Evolutionary conservation across 2,329 filamentous ascomycete species (phyloP).

Genomic region (Pseudogymnoascus sp.): DNA sequence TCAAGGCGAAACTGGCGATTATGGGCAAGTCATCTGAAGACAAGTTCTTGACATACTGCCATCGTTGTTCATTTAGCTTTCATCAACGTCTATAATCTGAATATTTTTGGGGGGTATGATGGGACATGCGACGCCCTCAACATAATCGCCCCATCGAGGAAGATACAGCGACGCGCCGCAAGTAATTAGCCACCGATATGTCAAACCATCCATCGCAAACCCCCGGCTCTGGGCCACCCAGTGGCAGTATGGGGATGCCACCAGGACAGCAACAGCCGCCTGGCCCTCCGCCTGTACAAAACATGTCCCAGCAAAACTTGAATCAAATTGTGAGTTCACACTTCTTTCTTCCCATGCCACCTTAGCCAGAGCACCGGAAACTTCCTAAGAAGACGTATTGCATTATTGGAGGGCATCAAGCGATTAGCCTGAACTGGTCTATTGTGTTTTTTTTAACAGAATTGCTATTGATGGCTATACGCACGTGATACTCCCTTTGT

Average conservation of each 20-base stretch:
- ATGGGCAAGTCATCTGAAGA: neutral
- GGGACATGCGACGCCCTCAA: neutral
- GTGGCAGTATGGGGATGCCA: slow-evolving; percentile 37
- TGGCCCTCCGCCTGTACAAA: slow-evolving; percentile 40
- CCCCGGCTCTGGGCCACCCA: slow-evolving; percentile 40
- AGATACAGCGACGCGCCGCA: slow-evolving; percentile 1
- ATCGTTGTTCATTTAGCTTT: neutral
- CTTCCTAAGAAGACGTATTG: neutral
- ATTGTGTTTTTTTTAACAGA: neutral
- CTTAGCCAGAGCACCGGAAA: neutral
- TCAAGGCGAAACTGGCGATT: slow-evolving; percentile 4
- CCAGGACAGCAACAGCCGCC: slow-evolving; percentile 39
- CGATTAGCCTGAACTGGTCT: neutral
- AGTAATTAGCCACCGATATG: slow-evolving; percentile 18
- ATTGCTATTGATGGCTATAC: neutral
- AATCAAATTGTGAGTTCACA: slow-evolving; percentile 79
- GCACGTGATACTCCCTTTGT: neutral
- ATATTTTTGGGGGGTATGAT: neutral
- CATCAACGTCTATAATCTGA: neutral
- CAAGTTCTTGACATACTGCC: neutral
- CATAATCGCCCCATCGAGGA: neutral
- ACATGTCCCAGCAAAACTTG: slow-evolving; percentile 77
- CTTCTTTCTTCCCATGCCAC: slow-evolving; percentile 5
- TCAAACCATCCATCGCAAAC: slow-evolving; percentile 37
- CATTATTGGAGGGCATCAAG: neutral